These are phyloP conservation scores for Mycena rebaudengoi DNA, from an alignment of 768 basidiomycete genomes.

Conservation along the genomic window DNA sequence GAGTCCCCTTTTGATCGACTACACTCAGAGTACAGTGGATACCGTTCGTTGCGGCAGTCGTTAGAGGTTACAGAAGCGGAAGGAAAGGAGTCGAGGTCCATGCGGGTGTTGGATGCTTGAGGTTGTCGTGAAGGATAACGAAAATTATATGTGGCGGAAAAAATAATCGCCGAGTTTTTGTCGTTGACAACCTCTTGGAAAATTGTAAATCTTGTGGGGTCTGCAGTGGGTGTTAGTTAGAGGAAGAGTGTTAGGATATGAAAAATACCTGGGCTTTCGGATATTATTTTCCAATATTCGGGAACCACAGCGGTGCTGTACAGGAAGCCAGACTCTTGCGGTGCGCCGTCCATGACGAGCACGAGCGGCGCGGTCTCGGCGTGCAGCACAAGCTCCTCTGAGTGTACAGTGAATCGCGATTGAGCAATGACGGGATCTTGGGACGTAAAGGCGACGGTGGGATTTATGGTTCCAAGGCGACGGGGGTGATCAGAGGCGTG, in stretches of 20 bases:
- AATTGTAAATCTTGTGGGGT: constrained; percentile 73
- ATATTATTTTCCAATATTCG: constrained; percentile 68
- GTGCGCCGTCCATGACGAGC: constrained; percentile 33
- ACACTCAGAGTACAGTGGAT: constrained; percentile 15
- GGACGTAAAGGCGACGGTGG: constrained; percentile 70
- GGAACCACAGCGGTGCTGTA: constrained; percentile 72
- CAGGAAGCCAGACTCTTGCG: constrained; percentile 44
- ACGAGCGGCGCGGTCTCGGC: constrained; percentile 57
- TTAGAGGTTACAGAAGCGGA: neutral
- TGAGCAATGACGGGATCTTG: constrained; percentile 56
- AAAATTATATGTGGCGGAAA: constrained; percentile 71
- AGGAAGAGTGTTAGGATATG: neutral
- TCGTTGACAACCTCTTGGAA: constrained; percentile 65
- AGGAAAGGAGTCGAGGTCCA: constrained; percentile 3
- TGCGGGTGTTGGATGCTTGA: constrained; percentile 10
- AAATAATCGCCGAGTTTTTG: constrained; percentile 47
- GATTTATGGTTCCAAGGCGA: constrained; percentile 66
- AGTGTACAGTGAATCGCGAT: constrained; percentile 63
- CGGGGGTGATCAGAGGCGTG: constrained; percentile 57
- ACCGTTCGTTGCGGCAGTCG: neutral
- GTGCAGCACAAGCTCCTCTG: constrained; percentile 57
- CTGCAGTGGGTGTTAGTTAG: constrained; percentile 41
- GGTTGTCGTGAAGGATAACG: too few species aligned
- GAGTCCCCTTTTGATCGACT: constrained; percentile 15
- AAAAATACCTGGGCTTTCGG: constrained; percentile 59